These are phyloP conservation scores for Monsonia emarginata DNA, from an alignment of 441 rosid genomes.

Conservation along the genomic window DNA sequence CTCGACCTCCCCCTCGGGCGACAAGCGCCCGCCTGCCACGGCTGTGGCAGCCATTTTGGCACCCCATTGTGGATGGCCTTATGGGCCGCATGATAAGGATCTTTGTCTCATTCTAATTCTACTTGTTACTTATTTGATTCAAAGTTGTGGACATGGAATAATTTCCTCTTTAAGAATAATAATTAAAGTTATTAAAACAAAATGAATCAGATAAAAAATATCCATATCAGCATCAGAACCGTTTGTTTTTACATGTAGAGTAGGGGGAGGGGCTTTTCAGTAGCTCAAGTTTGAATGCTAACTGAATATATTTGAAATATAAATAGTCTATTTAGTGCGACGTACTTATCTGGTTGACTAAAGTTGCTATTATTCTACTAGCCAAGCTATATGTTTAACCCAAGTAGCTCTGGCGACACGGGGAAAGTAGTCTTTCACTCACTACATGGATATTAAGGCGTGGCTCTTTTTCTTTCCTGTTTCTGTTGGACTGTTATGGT, in stretches of 20 bases:
- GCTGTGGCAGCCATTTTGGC: no score
- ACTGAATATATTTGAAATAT: not conserved
- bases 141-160: not conserved
- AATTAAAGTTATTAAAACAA: not conserved
- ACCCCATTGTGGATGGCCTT: no score
- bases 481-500: not conserved
- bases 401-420: not conserved
- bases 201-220: not conserved
- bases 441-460: not conserved
- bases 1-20: no score
- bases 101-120: not conserved
- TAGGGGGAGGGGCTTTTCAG: not conserved
- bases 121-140: not conserved
- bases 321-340: not conserved
- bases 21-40: no score
- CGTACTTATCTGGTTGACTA: not conserved
- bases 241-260: not conserved
- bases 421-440: not conserved
- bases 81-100: conserved; percentile 1
- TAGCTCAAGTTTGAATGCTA: not conserved
- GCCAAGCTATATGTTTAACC: not conserved
- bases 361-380: not conserved
- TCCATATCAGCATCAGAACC: not conserved
- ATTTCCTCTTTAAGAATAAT: not conserved
- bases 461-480: not conserved